Conservation (phyloP, 192 early-diverging fungal genomes). For the Gryganskiella cystojenkinii region DNA sequence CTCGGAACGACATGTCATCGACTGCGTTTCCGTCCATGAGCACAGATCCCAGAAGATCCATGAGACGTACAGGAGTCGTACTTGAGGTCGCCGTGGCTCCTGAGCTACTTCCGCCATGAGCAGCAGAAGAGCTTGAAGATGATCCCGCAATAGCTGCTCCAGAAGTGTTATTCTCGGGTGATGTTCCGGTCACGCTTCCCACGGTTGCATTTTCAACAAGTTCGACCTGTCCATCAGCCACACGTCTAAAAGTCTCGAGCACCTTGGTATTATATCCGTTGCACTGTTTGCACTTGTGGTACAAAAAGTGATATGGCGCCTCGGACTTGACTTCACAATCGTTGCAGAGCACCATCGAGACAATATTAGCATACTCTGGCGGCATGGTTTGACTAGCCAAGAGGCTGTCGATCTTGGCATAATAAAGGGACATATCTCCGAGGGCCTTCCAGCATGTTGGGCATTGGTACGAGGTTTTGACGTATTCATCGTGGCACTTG, state of each 20-base stretch:
- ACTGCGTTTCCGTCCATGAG: slow-evolving; percentile 16
- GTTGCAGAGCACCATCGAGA: slow-evolving; percentile 87
- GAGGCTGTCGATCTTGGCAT: slow-evolving; percentile 82
- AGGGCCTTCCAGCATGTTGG: slow-evolving; percentile 95
- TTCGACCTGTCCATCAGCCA: not conserved
- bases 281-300: slow-evolving; percentile 93
- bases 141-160: slow-evolving; percentile 13
- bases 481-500: slow-evolving; percentile 82
- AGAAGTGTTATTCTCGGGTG: slow-evolving; percentile 29
- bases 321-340: slow-evolving; percentile 89
- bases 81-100: not conserved
- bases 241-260: slow-evolving; percentile 61
- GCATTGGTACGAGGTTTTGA: slow-evolving; percentile 93
- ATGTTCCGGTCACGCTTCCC: not conserved
- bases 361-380: slow-evolving; percentile 78
- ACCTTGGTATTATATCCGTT: slow-evolving; percentile 91
- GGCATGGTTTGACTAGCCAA: slow-evolving; percentile 85
- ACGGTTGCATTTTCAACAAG: slow-evolving; percentile 21
- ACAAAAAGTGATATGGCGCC: slow-evolving; percentile 95
- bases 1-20: slow-evolving; percentile 7
- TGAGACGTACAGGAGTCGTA: not conserved
- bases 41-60: slow-evolving; percentile 8
- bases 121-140: not conserved
- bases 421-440: slow-evolving; percentile 84
- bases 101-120: not conserved